Evolutionary conservation across 2,329 filamentous ascomycete genomes (phyloP).

Genomic region (Xylariomycetidae sp.): DNA sequence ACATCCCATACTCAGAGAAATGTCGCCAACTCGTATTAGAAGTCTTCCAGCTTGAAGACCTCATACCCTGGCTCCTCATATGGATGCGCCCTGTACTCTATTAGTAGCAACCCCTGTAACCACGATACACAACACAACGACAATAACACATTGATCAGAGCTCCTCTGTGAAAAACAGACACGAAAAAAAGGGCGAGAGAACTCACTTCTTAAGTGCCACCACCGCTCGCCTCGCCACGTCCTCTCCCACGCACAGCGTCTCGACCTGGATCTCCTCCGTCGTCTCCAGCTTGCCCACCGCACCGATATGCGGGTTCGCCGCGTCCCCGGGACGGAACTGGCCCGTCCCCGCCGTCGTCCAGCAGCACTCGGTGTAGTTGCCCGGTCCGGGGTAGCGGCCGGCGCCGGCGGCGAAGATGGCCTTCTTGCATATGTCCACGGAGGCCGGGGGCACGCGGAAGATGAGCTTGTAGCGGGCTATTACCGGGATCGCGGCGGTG

Average conservation of each 20-base stretch:
- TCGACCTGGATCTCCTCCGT: slow-evolving; percentile 60
- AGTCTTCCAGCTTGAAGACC: slow-evolving; percentile 44
- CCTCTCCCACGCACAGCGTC: slow-evolving; percentile 55
- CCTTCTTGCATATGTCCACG: slow-evolving; percentile 47
- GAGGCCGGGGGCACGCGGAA: slow-evolving; percentile 45
- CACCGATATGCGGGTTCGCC: slow-evolving; percentile 61
- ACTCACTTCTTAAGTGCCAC: slow-evolving; percentile 61
- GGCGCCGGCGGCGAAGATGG: slow-evolving; percentile 55
- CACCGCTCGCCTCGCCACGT: slow-evolving; percentile 52
- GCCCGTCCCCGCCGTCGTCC: slow-evolving; percentile 48
- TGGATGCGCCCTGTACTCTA: slow-evolving; percentile 46
- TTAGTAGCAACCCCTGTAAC: neutral
- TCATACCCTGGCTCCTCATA: slow-evolving; percentile 49
- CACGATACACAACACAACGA: neutral
- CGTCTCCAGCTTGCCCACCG: slow-evolving; percentile 51
- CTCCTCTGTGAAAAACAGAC: neutral
- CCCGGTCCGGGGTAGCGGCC: slow-evolving; percentile 45
- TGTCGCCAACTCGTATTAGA: too few species aligned
- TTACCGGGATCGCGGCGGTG: too few species aligned
- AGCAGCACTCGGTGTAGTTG: slow-evolving; percentile 54
- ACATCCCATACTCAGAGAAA: too few species aligned
- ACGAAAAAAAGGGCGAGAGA: neutral
- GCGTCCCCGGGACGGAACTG: slow-evolving; percentile 61
- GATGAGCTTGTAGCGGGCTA: too few species aligned
- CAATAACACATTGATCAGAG: neutral